Percentiles rank a stretch among this genome's conserved stretches.
Conservation (phyloP, 257 asterid genomes). For the Jaltomata sinuosa region DNA sequence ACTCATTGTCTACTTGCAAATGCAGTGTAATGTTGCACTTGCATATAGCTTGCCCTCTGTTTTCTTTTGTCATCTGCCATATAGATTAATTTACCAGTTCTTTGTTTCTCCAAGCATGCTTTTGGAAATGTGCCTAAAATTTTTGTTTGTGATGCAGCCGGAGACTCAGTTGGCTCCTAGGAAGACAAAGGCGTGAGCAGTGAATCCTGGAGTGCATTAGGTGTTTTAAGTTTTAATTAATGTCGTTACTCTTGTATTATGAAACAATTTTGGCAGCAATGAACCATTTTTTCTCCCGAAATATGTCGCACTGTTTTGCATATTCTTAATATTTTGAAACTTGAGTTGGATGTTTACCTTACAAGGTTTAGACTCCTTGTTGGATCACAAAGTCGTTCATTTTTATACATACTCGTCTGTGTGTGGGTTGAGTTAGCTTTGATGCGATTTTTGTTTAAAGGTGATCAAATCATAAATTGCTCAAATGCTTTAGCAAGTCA, state of each 20-base stretch:
- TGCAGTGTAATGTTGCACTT: background rate
- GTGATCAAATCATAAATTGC: too few species aligned
- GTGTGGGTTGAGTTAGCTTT: too few species aligned
- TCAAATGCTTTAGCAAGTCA: too few species aligned
- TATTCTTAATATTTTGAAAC: background rate
- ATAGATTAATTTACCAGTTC: background rate
- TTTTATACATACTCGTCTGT: too few species aligned
- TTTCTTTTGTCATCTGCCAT: background rate
- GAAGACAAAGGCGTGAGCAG: background rate
- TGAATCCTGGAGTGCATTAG: background rate
- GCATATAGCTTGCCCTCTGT: background rate
- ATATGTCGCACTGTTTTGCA: background rate
- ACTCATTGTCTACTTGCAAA: background rate
- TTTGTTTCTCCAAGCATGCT: background rate
- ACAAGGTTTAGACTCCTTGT: too few species aligned
- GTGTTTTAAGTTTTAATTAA: background rate
- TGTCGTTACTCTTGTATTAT: background rate
- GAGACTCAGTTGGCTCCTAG: slow-evolving; percentile 16
- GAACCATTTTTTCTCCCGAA: background rate
- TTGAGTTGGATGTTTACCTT: too few species aligned
- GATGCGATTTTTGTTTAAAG: too few species aligned
- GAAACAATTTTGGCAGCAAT: background rate
- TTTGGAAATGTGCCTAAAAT: background rate
- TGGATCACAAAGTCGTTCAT: too few species aligned
- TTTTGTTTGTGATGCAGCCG: slow-evolving; percentile 5